Percentiles rank a stretch among this genome's conserved stretches.
Conservation (phyloP, 2,329 filamentous ascomycete species). For the Hypoxylon rubiginosum region DNA sequence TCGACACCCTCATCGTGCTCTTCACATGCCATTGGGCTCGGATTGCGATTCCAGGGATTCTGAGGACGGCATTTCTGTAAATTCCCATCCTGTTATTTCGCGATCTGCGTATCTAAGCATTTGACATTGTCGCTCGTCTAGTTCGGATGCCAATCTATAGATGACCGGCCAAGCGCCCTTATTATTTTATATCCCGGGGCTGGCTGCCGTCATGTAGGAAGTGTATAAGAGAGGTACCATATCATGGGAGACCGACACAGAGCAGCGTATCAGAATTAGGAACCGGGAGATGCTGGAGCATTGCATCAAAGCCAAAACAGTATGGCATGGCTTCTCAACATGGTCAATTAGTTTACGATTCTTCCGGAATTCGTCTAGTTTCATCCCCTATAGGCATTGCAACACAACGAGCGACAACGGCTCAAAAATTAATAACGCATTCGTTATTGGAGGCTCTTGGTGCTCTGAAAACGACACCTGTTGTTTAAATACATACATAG, state of each 20-base stretch:
- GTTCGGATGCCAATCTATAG: conserved; percentile 25
- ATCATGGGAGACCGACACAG: background rate
- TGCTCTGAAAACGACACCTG: conserved; percentile 35
- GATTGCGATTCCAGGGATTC: conserved; percentile 21
- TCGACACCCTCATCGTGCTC: conserved; percentile 29
- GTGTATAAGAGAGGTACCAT: background rate
- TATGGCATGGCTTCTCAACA: background rate
- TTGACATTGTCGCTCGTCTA: conserved; percentile 25
- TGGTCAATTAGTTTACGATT: conserved; percentile 1
- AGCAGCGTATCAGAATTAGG: background rate
- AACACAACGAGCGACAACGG: conserved; percentile 21
- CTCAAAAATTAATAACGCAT: conserved; percentile 38
- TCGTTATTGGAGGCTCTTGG: conserved; percentile 28
- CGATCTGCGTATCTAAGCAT: conserved; percentile 18
- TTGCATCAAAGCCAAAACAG: background rate
- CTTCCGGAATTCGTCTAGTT: conserved; percentile 18
- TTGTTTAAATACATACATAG: conserved; percentile 23
- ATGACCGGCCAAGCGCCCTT: background rate
- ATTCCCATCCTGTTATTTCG: conserved; percentile 35
- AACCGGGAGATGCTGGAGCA: background rate
- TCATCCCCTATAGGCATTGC: conserved; percentile 25
- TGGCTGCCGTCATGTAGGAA: background rate
- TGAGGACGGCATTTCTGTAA: conserved; percentile 37
- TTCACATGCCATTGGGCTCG: conserved; percentile 29
- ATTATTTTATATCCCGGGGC: conserved; percentile 9